Conservation (phyloP, 495 filamentous ascomycete species). For the Xylaria cubensis region DNA sequence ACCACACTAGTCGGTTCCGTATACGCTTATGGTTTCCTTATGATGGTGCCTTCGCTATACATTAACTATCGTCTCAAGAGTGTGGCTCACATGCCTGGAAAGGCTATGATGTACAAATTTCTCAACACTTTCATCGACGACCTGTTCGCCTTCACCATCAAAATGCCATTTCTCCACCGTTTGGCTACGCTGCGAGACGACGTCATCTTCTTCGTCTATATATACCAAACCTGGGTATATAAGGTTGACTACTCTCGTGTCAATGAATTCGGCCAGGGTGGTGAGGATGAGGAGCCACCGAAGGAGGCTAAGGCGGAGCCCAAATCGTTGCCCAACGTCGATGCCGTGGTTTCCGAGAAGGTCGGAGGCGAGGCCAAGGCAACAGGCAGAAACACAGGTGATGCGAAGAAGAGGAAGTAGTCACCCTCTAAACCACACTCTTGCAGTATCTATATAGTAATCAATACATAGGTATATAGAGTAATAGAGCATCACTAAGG, state of each 20-base stretch:
- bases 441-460: neutral
- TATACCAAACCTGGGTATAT: constrained; percentile 96
- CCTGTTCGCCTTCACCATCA: constrained; percentile 97
- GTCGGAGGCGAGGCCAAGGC: constrained; percentile 41
- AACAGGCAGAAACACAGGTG: constrained; percentile 51
- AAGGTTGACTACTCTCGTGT: constrained; percentile 90
- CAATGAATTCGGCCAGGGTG: constrained; percentile 98
- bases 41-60: constrained; percentile 98
- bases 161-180: constrained; percentile 97
- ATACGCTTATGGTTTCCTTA: constrained; percentile 97
- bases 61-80: constrained; percentile 98
- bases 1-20: constrained; percentile 94
- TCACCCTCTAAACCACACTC: neutral
- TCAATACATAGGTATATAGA: neutral
- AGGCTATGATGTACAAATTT: constrained; percentile 98
- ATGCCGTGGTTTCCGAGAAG: constrained; percentile 31
- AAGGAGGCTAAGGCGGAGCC: constrained; percentile 31
- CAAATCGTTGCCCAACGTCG: constrained; percentile 34
- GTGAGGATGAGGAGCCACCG: constrained; percentile 73
- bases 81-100: constrained; percentile 95
- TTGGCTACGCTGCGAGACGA: constrained; percentile 93
- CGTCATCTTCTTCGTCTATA: constrained; percentile 96
- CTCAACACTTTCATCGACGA: constrained; percentile 73
- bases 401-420: constrained; percentile 59
- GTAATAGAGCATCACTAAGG: neutral